Evolutionary conservation across 805 yeast species (phyloP).

Genomic region (Metschnikowia kofuensis): DNA sequence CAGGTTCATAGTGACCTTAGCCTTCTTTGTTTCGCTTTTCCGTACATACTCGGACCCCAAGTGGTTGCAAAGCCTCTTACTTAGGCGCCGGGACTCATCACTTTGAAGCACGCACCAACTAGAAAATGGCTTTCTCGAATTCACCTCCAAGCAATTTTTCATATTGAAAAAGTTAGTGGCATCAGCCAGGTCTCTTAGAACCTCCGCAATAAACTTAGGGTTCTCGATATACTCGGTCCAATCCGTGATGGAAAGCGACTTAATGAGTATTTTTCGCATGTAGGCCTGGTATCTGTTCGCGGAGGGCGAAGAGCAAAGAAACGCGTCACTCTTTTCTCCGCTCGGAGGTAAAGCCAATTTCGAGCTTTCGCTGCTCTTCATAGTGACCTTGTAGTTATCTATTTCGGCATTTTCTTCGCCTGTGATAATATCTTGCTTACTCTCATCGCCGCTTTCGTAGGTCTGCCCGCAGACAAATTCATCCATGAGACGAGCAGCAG

Average conservation of each 20-base stretch:
- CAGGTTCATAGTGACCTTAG: constrained; percentile 6
- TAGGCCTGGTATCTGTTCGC: constrained; percentile 23
- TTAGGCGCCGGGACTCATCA: neutral
- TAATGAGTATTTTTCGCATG: constrained; percentile 8
- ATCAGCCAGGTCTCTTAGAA: constrained; percentile 18
- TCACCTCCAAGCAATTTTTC: constrained; percentile 24
- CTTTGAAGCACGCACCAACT: constrained; percentile 16
- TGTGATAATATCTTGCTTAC: neutral
- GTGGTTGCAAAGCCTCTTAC: constrained; percentile 22
- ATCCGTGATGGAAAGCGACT: constrained; percentile 8
- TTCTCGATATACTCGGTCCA: constrained; percentile 10
- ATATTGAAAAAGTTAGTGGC: constrained; percentile 33
- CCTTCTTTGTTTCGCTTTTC: constrained; percentile 19
- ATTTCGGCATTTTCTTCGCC: constrained; percentile 3
- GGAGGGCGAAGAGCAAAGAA: constrained; percentile 32
- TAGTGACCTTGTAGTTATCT: constrained; percentile 17
- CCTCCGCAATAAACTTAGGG: constrained; percentile 12
- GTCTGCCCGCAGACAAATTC: constrained; percentile 26
- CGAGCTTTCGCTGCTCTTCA: constrained; percentile 17
- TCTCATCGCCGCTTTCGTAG: constrained; percentile 18
- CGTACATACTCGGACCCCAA: constrained; percentile 24
- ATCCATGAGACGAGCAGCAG: constrained; percentile 27
- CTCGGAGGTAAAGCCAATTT: constrained; percentile 16
- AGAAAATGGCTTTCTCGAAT: constrained; percentile 10
- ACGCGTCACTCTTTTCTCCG: constrained; percentile 12